phyloP scores from a whole-genome alignment of 2,329 filamentous ascomycete genomes.

The Sphaerulina vaccinii region DNA sequence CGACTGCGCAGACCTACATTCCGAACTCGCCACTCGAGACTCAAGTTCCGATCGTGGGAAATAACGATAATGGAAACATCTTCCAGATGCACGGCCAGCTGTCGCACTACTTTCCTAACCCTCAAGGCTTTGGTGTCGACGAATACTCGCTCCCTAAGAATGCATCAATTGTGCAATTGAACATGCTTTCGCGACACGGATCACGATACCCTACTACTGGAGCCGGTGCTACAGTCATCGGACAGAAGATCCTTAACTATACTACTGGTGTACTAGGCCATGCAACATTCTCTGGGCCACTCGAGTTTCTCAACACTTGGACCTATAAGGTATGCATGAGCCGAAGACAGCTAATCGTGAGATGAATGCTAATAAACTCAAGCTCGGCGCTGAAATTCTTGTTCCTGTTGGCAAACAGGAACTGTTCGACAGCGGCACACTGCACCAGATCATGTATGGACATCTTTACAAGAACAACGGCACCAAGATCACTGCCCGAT shows the following conservation, averaged over 20 bases:
- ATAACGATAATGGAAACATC: slow-evolving; percentile 60
- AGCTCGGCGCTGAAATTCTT: slow-evolving; percentile 68
- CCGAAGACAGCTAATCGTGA: not conserved
- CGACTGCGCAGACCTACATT: slow-evolving; percentile 52
- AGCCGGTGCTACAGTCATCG: slow-evolving; percentile 56
- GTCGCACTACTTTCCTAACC: slow-evolving; percentile 67
- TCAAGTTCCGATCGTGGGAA: slow-evolving; percentile 62
- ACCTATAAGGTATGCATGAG: slow-evolving; percentile 47
- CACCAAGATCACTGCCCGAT: slow-evolving; percentile 70
- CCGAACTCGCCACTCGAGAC: slow-evolving; percentile 72
- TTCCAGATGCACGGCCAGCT: slow-evolving; percentile 70
- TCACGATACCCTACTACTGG: slow-evolving; percentile 68
- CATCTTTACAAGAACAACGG: slow-evolving; percentile 66
- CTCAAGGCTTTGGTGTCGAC: slow-evolving; percentile 68
- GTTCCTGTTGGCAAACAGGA: slow-evolving; percentile 72
- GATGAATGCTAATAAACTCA: slow-evolving; percentile 20
- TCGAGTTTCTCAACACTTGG: slow-evolving; percentile 70
- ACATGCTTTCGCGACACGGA: slow-evolving; percentile 73
- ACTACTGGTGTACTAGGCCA: slow-evolving; percentile 35
- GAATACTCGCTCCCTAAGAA: slow-evolving; percentile 68
- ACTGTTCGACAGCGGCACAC: slow-evolving; percentile 54
- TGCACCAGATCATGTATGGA: slow-evolving; percentile 72
- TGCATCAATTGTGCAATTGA: slow-evolving; percentile 66
- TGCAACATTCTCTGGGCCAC: slow-evolving; percentile 55
- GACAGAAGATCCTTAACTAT: slow-evolving; percentile 57